Base-by-base conservation (phyloP, 805 yeast species). In the Wickerhamiella sergipiensis region DNA sequence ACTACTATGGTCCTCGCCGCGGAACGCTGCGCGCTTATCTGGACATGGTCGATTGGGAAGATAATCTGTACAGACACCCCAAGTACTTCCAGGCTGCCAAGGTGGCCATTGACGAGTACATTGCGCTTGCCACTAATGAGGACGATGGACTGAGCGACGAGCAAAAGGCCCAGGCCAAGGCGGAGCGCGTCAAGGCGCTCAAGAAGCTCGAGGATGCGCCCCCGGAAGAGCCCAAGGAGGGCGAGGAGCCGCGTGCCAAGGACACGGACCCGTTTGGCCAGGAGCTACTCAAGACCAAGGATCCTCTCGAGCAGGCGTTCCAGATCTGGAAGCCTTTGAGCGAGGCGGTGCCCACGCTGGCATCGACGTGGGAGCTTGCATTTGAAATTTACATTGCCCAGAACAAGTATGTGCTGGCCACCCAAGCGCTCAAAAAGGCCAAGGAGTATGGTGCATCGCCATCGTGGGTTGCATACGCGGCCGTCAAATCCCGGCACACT, bases 21-120 rank as follows among this genome's bases (percentile, higher is more conserved):
- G 97, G 97, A 21, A 86, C 97, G 6, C 81, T 90, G 23, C 76
- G 95, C 56, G 81, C 90, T 8, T 92, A 90, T 63, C 58, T 85
- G 26, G 81, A 80, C 18, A 78, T 85, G 77, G 57, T 89, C 48
- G 66, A 71, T 47, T 92, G 97, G 97, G 95, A 81, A 51, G 94
- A 89, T 64, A 64, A 68, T 19, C 64, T 92, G 45, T 88, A 73
- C 63, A 63, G 78, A 8, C 78, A 83, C 33, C 87, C 94, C 3
- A 75, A 83, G 49, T 86, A 78, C 61, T 71, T 76, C n/a, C 76
- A 92, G 50, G 85, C 85, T 0, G 71, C 82, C 53, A 66, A 69
- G 45, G 94, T 92, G 1, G 76, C 87, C 36, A 67, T 81, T 24
- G 67, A 72, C 18, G 64, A 85, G 38, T 78, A 80, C 57, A 68